Evolutionary conservation across 2,329 filamentous ascomycete genomes (phyloP), one percentile per base, ranked within the genome.

Genomic region (Sordariomycetes sp.): DNA sequence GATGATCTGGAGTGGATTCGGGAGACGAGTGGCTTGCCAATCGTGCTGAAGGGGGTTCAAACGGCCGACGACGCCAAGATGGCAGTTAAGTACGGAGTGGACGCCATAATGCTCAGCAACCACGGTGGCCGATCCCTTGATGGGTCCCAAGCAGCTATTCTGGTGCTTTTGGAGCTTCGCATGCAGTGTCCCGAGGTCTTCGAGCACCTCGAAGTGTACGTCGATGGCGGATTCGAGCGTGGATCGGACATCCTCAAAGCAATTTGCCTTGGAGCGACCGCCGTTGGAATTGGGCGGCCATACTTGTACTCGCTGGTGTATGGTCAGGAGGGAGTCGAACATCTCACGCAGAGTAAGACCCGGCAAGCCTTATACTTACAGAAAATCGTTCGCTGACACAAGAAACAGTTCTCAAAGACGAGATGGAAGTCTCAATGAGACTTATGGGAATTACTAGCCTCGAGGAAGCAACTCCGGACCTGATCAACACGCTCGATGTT

Each of bases 21-120:
- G 25, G 44, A 58, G 34, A 57, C 64, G 9, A 51, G 50, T 2
- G 45, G 61, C 14, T 55, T 73, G 6, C 70, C 70, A 0, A 58
- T 76, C n/a, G 64, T 74, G 33, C 41, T 75, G 19, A 76, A 76
- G 47, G 72, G 72, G 0, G 61, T 76, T 3, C 72, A 74, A 56
- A 66, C 58, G 15, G 70, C 69, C 0, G 68, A 68, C 19, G 72
- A 78, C 45, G 72, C 72, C 1, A 59, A 58, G 11, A 45, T 60
- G 24, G 71, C 72, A 0, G 59, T 67, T 35, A 50, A 66, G 29
- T 51, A 59, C 35, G 70, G 69, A 0, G 56, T 69, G 31, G 63
- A 72, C 37, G 72, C 71, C 1, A 69, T 77, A 30, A 49, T 74
- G 37, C 42, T 78, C 21, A 72, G 66, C 39, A 78, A 77, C 39